Conservation (phyloP, 768 basidiomycete genomes). For the Mycena epipterygia region DNA sequence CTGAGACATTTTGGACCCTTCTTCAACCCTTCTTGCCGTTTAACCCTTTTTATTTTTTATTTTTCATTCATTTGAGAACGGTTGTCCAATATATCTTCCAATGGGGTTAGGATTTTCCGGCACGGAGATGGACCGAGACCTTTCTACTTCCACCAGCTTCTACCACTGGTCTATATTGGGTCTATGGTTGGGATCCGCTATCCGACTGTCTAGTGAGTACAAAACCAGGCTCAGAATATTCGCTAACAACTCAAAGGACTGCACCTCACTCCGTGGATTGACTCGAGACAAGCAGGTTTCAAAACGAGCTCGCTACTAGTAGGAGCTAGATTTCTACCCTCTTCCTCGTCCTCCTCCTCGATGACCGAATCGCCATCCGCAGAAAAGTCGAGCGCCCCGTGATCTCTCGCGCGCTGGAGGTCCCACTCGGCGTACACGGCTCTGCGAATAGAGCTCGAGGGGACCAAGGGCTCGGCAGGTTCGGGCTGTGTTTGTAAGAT, state of each 20-base stretch:
- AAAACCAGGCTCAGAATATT: constrained; percentile 1
- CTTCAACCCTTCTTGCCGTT: too few species aligned
- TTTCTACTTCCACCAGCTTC: neutral
- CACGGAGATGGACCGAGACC: constrained; percentile 1
- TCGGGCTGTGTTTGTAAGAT: constrained; percentile 3
- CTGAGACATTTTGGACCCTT: too few species aligned
- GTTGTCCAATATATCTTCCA: too few species aligned
- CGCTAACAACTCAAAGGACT: neutral
- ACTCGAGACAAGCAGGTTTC: constrained; percentile 1
- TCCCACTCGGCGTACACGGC: neutral
- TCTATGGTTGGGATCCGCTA: constrained; percentile 3
- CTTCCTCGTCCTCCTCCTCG: too few species aligned
- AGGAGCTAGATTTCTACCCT: neutral
- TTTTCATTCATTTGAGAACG: too few species aligned
- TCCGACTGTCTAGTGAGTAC: neutral
- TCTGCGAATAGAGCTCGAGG: neutral
- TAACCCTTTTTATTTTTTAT: too few species aligned
- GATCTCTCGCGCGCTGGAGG: neutral
- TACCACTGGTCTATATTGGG: neutral
- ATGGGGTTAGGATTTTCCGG: too few species aligned
- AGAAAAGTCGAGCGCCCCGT: too few species aligned
- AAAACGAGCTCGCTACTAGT: constrained; percentile 1
- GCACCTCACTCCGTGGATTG: neutral
- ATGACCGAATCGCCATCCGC: too few species aligned
- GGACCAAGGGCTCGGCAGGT: constrained; percentile 1